These are phyloP conservation scores for Graphilbum fragrans DNA, from an alignment of 2,329 filamentous ascomycete genomes.

Conservation along the genomic window DNA sequence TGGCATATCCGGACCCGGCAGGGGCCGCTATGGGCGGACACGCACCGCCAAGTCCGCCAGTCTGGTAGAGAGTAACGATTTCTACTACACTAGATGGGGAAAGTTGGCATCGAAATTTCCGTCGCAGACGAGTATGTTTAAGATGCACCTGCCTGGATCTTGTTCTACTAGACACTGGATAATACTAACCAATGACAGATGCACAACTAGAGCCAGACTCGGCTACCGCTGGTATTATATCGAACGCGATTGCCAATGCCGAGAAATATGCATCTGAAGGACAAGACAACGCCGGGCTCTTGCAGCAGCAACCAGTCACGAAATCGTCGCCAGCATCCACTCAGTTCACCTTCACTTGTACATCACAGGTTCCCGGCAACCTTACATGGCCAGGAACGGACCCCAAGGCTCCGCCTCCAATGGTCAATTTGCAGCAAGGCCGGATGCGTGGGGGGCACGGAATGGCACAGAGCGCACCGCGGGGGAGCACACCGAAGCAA, in stretches of 20 bases:
- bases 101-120: conserved; percentile 28
- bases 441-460: not conserved
- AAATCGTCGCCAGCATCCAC: conserved; percentile 59
- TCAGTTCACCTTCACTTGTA: conserved; percentile 94
- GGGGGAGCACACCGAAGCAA: not conserved
- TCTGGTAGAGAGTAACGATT: no score
- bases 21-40: conserved; percentile 68
- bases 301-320: conserved; percentile 47
- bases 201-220: not conserved
- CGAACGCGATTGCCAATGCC: conserved; percentile 80
- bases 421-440: conserved; percentile 4
- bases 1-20: conserved; percentile 72
- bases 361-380: conserved; percentile 78
- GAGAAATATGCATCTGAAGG: conserved; percentile 55
- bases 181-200: not conserved
- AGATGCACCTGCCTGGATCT: not conserved
- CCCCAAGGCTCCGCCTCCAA: not conserved
- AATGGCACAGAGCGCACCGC: no score
- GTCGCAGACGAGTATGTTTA: conserved; percentile 2
- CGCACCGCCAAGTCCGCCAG: no score
- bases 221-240: conserved; percentile 62
- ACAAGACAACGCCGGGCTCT: conserved; percentile 69
- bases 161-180: not conserved
- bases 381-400: conserved; percentile 45
- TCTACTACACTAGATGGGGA: no score